Conservation (phyloP, 208 protist genomes). For the Leishmania lainsoni region DNA sequence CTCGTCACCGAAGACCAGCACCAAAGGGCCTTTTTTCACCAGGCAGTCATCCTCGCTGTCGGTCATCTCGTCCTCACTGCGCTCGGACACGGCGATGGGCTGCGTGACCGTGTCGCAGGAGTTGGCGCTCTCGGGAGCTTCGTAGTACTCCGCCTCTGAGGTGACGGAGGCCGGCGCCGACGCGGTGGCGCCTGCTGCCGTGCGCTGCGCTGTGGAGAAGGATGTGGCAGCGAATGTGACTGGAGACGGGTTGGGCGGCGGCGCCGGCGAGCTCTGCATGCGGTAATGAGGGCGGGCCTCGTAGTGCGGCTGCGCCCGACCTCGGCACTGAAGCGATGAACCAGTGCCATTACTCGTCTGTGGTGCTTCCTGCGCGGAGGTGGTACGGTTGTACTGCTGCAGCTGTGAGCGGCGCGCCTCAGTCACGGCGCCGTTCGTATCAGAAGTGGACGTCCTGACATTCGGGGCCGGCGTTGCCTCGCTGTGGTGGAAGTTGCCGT, state of each 20-base stretch:
- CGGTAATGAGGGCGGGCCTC: neutral
- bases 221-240: neutral
- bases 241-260: neutral
- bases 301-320: neutral
- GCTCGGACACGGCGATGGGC: slow-evolving; percentile 47
- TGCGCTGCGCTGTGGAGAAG: too few species aligned
- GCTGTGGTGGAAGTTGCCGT: neutral
- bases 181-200: too few species aligned
- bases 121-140: neutral
- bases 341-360: neutral
- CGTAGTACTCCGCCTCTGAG: neutral
- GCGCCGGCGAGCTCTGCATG: neutral
- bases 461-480: neutral
- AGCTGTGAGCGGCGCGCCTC: slow-evolving; percentile 15
- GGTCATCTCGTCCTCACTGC: slow-evolving; percentile 32
- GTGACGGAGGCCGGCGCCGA: neutral
- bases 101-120: slow-evolving; percentile 48
- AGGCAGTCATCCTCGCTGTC: slow-evolving; percentile 35
- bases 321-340: neutral
- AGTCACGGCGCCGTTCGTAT: neutral
- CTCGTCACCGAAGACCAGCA: slow-evolving; percentile 42
- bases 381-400: slow-evolving; percentile 9
- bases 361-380: neutral
- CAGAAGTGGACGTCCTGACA: neutral
- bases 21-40: slow-evolving; percentile 37